A percentile compares a stretch with the other conserved stretches of the same genome.
These are phyloP conservation scores for Parathielavia appendiculata DNA, from an alignment of 495 filamentous ascomycete species.

Conservation along the genomic window DNA sequence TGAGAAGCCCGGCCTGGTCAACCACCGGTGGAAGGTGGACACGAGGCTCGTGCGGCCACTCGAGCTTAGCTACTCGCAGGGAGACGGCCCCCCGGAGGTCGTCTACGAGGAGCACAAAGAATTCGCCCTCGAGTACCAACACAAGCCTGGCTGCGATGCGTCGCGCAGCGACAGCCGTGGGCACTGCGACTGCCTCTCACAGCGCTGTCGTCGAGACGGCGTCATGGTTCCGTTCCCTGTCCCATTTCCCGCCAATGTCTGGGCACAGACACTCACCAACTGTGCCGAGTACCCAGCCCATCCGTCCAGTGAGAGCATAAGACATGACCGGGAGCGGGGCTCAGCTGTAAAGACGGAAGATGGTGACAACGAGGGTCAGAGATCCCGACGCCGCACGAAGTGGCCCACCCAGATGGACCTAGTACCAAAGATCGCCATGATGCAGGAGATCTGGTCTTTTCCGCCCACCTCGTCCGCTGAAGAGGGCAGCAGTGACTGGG, in stretches of 20 bases:
- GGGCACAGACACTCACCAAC: conserved; percentile 45
- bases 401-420: conserved; percentile 42
- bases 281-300: conserved; percentile 40
- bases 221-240: conserved; percentile 47
- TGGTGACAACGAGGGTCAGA: conserved; percentile 15
- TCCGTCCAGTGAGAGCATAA: conserved; percentile 22
- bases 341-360: conserved; percentile 17
- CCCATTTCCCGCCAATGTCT: conserved; percentile 47
- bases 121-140: conserved; percentile 31
- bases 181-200: conserved; percentile 30
- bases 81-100: conserved; percentile 27
- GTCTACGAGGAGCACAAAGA: conserved; percentile 35
- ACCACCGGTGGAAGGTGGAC: conserved; percentile 46
- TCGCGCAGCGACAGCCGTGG: conserved; percentile 30
- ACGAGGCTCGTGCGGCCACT: conserved; percentile 46
- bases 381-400: conserved; percentile 2
- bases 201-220: conserved; percentile 24
- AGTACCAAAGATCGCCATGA: conserved; percentile 44
- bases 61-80: conserved; percentile 36
- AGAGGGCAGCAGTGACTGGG: neutral
- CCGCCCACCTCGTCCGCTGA: conserved; percentile 28
- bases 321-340: neutral
- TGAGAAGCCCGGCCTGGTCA: conserved; percentile 38
- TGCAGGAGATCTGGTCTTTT: conserved; percentile 47
- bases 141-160: conserved; percentile 38